A percentile compares a stretch with the other conserved stretches of the same genome.
phyloP scores from a whole-genome alignment of 2,329 filamentous ascomycete species.

The Bipolaris victoriae region DNA sequence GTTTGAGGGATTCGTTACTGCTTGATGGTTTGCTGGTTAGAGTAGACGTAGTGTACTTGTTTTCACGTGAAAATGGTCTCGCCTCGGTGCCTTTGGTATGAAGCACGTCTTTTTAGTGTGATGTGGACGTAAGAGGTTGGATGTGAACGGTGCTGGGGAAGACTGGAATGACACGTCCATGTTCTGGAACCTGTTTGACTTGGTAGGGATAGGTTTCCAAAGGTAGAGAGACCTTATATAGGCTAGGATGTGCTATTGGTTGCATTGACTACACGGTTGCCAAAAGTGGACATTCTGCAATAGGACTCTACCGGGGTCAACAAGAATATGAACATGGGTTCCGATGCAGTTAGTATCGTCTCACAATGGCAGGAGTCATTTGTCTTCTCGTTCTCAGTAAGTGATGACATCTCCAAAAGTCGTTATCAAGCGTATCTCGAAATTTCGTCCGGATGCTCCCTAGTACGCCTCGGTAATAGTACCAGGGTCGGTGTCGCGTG shows the following conservation, averaged over 20 bases:
- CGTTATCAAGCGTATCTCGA: slow-evolving; percentile 1
- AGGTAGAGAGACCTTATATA: too few relatives aligned
- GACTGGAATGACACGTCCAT: neutral
- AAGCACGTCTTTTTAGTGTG: neutral
- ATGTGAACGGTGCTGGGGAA: too few relatives aligned
- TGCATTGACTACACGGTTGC: neutral
- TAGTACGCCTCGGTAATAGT: neutral
- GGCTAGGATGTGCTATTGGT: neutral
- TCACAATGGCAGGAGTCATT: neutral
- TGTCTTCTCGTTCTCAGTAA: neutral
- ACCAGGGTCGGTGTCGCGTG: slow-evolving; percentile 25
- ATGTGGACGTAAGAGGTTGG: neutral
- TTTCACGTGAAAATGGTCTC: neutral
- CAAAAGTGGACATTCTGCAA: neutral
- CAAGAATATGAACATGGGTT: neutral
- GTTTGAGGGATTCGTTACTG: slow-evolving; percentile 44
- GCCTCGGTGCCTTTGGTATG: neutral
- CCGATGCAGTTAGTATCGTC: neutral
- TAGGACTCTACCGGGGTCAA: neutral
- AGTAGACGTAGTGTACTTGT: too few relatives aligned
- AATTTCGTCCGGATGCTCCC: slow-evolving; percentile 5
- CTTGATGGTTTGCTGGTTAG: slow-evolving; percentile 17
- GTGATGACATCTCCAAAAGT: neutral
- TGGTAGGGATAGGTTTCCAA: neutral
- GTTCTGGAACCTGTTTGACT: neutral